Evolutionary conservation across 768 basidiomycete genomes (phyloP), one percentile per base, ranked within the genome.

Genomic region (Mycena amicta): DNA sequence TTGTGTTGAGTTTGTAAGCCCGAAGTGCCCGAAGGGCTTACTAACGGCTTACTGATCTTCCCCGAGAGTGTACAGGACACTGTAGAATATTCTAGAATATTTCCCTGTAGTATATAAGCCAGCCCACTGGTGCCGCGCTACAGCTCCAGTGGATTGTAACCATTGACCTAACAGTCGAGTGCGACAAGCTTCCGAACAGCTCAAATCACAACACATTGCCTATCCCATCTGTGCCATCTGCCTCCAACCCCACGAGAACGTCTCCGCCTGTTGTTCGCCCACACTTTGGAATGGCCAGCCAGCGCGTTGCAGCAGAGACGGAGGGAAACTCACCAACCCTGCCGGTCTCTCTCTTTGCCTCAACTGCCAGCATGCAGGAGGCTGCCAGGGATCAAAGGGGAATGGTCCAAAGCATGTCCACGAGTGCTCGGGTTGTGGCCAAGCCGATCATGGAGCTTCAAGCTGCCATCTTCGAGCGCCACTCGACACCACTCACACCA

Each of bases 401-500:
- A 29, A 20, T 2, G 57, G 39, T 39, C 59, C 28, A 13, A 52
- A 56, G 3, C 71, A 75, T 62, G 52, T 62, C 13, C 79, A 82
- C 66, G 50, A 71, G 13, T 82, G 79, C 68, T 79, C 77, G 0
- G 78, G 80, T 1, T 80, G 80, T 50, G 73, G 75, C 30, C 50
- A 59, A 0, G 4, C 62, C 40, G 33, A 40, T 30, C 77, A 82
- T 47, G 73, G 80, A 27, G 79, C 81, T 66, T 67, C 74, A 37
- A 46, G 29, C 0, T 82, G 80, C 63, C 68, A 72, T 75, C 68
- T 54, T 50, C 70, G 67, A 18, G 67, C 72, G 73, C 69, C 61
- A 20, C 51, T 54, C 3, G 63, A 58, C 66, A 0, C 66, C 72
- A 0, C 45, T 60, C 43, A 75, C 76, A 0, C 78, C 75, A 0